Base-by-base conservation (phyloP, 306 rosid genomes). In the Pyrus betulifolia region DNA sequence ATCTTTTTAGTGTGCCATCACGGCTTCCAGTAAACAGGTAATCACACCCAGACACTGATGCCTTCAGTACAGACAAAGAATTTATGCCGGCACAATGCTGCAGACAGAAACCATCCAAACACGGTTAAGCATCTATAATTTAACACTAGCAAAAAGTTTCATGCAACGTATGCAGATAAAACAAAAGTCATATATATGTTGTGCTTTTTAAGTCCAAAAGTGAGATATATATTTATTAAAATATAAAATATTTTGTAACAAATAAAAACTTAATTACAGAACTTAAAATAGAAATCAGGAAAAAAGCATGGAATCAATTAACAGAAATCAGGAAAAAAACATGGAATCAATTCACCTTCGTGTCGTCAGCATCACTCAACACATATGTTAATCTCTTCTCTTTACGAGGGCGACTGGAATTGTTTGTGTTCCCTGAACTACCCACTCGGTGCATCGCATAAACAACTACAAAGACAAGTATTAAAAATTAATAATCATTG, bases 41-140 rank as follows among this genome's bases (percentile, higher is more conserved):
- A 87, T 92, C 93, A 78, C 74, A 79, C 38, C 89, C 93, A 71
- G 90, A 74, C 75, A 74, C 81, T 55, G 89, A 75, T 73, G 96
- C 74, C 52, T 86, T 87, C 61, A 81, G 91, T 55, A 92, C 78
- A 71, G 97, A 84, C 84, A 95, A 79, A 85, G 97, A 89, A 80
- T 95, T 95, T 85, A 95, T 79, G 75, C 99, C 98, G 69, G 97
- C 97, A 79, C 92, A 95, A 81, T 95, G 99, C 99, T 95, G 95
- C 84, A 76, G 62, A 81, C 72, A 83, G 75, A 81, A 79, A 84
- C 67, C 49, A 69, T 38, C 72, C 75, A 79, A 71, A 85, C n/a
- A 11, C 22, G 35, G 31, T 65, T 60, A 66, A 69, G 84, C 69
- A 45, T 49, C 33, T 76, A 51, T 25, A 45, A 76, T 51, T 62